Base-by-base conservation (phyloP, 176 grass and related monocot species). In the Urochloa ruziziensis region DNA sequence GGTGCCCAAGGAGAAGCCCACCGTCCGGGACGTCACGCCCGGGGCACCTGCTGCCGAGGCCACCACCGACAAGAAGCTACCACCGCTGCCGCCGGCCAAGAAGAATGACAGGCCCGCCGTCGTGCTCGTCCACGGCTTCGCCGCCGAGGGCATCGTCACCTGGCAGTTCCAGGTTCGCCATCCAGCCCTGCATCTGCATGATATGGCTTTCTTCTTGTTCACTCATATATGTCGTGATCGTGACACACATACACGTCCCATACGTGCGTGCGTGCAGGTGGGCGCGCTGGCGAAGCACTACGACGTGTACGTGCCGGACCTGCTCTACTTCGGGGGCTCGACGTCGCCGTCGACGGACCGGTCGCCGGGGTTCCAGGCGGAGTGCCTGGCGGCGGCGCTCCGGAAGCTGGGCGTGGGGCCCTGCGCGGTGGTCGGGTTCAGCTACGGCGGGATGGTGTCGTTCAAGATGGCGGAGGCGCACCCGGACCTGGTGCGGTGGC, bases 71-170 rank as follows among this genome's bases (percentile, higher is more conserved):
- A 39, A 43, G 56, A n/a, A n/a, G n/a, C n/a, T n/a, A n/a, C n/a
- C n/a, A n/a, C n/a, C n/a, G n/a, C n/a, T n/a, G n/a, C n/a, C n/a
- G n/a, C n/a, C n/a, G n/a, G n/a, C n/a, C n/a, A n/a, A n/a, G n/a
- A n/a, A n/a, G n/a, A n/a, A n/a, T n/a, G n/a, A n/a, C 56, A 68
- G 64, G 52, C 76, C 73, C 15, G 70, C 89, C 15, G 85, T 94
- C 24, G 85, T 91, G 53, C 76, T 94, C 27, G 40, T 94, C 67
- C 92, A 94, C 47, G 92, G 92, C 43, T 94, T 94, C 79, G 82
- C 89, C 1, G 57, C 77, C 8, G 92, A 94, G 28, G 89, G 89
- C 18, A 81, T 94, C 42, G 37, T 94, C 51, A 89, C 89, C 0
- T 94, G 92, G 86, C 60, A 75, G 30, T 69, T 94, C 39, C 86